These are phyloP conservation scores for Thielaviopsis musarum DNA, from an alignment of 2,329 filamentous ascomycete genomes.

Conservation along the genomic window DNA sequence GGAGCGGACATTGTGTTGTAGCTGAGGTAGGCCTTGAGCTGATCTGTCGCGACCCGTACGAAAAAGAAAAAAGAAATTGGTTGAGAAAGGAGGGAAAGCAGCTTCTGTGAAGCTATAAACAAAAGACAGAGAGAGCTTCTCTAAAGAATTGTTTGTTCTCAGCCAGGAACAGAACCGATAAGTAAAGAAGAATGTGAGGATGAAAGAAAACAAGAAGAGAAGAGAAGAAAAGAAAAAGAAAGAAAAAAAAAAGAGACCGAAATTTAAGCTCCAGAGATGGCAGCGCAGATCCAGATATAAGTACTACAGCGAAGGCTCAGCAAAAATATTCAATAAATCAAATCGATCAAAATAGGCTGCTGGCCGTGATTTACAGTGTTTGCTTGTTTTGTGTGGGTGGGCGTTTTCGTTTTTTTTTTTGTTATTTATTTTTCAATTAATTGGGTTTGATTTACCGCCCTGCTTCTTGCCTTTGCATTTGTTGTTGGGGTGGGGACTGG, in stretches of 20 bases:
- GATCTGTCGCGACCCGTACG: too few species aligned
- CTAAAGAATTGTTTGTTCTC: background rate
- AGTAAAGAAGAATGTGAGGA: background rate
- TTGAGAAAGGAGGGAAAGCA: background rate
- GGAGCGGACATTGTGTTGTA: conserved; percentile 20
- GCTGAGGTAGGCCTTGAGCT: background rate
- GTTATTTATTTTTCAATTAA: background rate
- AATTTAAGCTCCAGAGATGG: background rate
- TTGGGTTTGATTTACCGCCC: background rate
- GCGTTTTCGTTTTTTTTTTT: background rate
- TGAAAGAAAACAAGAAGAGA: too few species aligned
- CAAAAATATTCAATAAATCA: background rate
- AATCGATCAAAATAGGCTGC: background rate
- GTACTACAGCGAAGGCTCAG: background rate
- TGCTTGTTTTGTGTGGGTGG: background rate
- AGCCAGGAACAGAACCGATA: background rate
- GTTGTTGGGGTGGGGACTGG: conserved; percentile 3
- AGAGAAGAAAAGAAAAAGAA: background rate
- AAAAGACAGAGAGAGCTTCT: background rate
- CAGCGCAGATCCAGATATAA: background rate
- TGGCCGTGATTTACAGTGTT: background rate
- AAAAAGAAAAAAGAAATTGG: background rate
- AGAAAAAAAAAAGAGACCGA: background rate
- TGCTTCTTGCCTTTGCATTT: background rate
- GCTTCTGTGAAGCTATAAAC: background rate